Conservation (phyloP, 2,329 filamentous ascomycete species). For the Colletotrichum filicis region DNA sequence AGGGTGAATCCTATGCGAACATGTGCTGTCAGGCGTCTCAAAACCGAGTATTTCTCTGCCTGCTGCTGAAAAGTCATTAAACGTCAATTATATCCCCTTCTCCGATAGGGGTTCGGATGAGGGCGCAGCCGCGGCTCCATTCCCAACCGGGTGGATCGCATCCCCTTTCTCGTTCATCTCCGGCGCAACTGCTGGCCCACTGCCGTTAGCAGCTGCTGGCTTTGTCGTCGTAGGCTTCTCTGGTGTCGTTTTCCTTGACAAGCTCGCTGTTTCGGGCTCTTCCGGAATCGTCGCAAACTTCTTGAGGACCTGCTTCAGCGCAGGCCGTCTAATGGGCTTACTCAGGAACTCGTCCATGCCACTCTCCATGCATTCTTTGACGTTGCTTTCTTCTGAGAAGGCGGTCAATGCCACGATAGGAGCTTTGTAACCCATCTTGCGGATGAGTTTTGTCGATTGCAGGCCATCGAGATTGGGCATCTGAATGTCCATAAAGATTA, state of each 20-base stretch:
- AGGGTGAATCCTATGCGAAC: conserved; percentile 14
- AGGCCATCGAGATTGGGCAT: conserved; percentile 95
- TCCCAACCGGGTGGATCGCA: conserved; percentile 3
- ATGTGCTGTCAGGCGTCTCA: conserved; percentile 7
- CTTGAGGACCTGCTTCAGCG: conserved; percentile 85
- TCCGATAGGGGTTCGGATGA: conserved; percentile 18
- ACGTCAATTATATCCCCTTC: conserved; percentile 13
- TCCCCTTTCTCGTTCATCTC: conserved; percentile 21
- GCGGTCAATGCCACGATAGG: conserved; percentile 93
- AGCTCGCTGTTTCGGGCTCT: conserved; percentile 63
- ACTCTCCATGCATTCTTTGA: conserved; percentile 85
- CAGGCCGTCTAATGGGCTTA: conserved; percentile 82
- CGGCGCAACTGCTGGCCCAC: background rate
- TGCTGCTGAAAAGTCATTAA: conserved; percentile 12
- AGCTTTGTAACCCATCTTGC: conserved; percentile 85
- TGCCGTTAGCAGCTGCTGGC: conserved; percentile 31
- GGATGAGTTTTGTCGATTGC: conserved; percentile 86
- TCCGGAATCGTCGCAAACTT: conserved; percentile 86
- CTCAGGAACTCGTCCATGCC: conserved; percentile 92
- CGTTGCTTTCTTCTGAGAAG: conserved; percentile 90
- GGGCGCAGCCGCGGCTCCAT: conserved; percentile 5
- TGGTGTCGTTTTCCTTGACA: conserved; percentile 46
- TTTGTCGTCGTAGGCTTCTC: conserved; percentile 36
- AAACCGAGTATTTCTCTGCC: background rate
- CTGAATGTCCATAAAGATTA: conserved; percentile 96